Evolutionary conservation across 2,329 filamentous ascomycete genomes (phyloP).

Genomic region (Colletotrichum horii): DNA sequence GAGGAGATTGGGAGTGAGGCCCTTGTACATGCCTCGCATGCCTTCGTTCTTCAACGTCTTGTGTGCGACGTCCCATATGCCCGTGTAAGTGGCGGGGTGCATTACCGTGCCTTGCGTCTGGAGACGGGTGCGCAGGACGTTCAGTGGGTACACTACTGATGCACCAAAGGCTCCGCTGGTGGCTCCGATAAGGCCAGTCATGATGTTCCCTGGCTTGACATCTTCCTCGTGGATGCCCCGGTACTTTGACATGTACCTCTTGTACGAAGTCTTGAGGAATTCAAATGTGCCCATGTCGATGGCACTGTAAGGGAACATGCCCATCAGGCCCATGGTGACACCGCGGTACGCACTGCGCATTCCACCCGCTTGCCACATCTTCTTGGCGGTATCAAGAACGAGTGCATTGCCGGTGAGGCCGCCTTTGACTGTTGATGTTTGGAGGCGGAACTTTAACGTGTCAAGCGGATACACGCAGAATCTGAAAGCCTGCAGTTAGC

Average conservation of each 20-base stretch:
- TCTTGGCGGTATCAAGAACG: conserved; percentile 80
- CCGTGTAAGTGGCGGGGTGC: conserved; percentile 88
- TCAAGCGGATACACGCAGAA: conserved; percentile 96
- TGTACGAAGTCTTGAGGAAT: conserved; percentile 80
- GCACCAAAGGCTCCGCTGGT: conserved; percentile 91
- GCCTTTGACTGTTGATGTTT: conserved; percentile 90
- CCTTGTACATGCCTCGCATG: conserved; percentile 87
- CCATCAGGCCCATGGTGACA: conserved; percentile 89
- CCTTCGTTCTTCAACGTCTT: conserved; percentile 88
- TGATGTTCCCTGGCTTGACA: conserved; percentile 78
- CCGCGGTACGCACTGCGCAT: conserved; percentile 85
- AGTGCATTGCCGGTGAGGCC: conserved; percentile 84
- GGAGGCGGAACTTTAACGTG: conserved; percentile 82
- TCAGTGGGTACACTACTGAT: conserved; percentile 92
- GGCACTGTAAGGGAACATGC: conserved; percentile 97
- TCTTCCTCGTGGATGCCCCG: conserved; percentile 82
- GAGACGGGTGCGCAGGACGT: conserved; percentile 87
- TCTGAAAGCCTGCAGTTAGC: conserved; percentile 44
- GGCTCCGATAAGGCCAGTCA: conserved; percentile 87
- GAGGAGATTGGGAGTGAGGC: conserved; percentile 90
- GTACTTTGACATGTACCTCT: conserved; percentile 71
- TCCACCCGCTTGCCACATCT: conserved; percentile 83
- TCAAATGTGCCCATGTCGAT: conserved; percentile 98
- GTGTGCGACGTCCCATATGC: conserved; percentile 85
- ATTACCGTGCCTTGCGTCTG: conserved; percentile 95